Evolutionary conservation across 1,284 basidiomycete genomes (phyloP), one percentile per base, ranked within the genome.

Genomic region (Pascua guehoae): DNA sequence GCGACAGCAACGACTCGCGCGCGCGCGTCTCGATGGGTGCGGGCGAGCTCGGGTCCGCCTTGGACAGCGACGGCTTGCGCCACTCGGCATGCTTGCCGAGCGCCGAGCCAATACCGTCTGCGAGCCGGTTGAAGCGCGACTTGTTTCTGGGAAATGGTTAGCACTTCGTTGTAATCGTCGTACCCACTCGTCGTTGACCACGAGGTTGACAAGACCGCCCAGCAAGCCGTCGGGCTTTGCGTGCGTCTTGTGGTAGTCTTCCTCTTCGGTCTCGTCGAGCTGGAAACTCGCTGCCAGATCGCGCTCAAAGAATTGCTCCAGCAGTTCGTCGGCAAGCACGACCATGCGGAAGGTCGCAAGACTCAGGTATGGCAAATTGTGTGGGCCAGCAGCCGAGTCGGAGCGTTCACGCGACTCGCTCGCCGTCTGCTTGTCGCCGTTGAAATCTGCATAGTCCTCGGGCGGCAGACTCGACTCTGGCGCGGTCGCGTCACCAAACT

Each of bases 291-390:
- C 84, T 0, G 89, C 86, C 58, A 97, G 81, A 71, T 96, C 94
- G 1, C 86, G 83, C 66, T 92, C 91, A 70, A 96, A 97, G 81
- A 97, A 97, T 1, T 88, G 88, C 72, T 97, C 94, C 12, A 97
- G 82, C 17, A 97, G 82, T 72, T 96, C 92, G 66, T 97, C 94
- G 1, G 93, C 92, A 9, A 97, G 82, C 5, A 97, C 88, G 45
- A 96, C 93, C 93, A 97, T 97, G 12, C 94, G 86, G 84, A 97
- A 97, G 12, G 92, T 95, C 50, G 78, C 75, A 56, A 69, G 75
- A 64, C 70, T 92, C 52, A 93, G 85, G 72, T 93, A 94, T 4
- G 91, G 91, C 65, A 88, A 85, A 72, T 93, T 92, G 51, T 78
- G 72, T 11, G 76, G 72, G 1, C 69, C 67, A 40, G 71, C 70